phyloP scores from a whole-genome alignment of 2,329 filamentous ascomycete species.

The Talaromyces verruculosus region DNA sequence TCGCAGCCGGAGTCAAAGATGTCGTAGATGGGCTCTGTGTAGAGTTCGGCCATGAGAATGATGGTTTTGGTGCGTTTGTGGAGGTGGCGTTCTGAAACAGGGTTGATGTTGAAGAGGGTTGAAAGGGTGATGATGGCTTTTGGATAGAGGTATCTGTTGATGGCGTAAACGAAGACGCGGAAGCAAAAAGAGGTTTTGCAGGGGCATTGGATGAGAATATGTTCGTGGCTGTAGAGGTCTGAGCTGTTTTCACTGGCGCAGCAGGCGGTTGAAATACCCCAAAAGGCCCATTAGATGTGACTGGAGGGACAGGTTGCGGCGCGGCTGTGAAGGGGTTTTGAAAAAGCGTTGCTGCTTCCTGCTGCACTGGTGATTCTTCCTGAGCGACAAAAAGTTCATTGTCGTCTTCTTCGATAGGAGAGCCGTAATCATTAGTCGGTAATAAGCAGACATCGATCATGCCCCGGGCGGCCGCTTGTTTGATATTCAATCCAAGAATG shows the following conservation, averaged over 20 bases:
- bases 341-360: constrained; percentile 6
- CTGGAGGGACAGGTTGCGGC: background rate
- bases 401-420: constrained; percentile 34
- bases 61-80: background rate
- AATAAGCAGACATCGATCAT: constrained; percentile 50
- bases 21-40: background rate
- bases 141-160: background rate
- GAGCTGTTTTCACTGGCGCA: background rate
- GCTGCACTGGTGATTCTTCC: constrained; percentile 32
- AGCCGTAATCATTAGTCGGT: constrained; percentile 30
- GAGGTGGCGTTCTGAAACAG: background rate
- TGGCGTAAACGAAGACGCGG: constrained; percentile 1
- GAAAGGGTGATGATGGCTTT: background rate
- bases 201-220: background rate
- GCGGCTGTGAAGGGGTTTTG: background rate
- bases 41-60: constrained; percentile 4
- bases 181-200: background rate
- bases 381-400: constrained; percentile 42
- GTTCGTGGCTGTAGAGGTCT: background rate
- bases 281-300: background rate
- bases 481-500: constrained; percentile 57
- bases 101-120: background rate
- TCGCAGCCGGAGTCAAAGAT: background rate
- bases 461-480: constrained; percentile 50
- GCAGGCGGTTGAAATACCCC: background rate